Evolutionary conservation across 2,329 filamentous ascomycete species (phyloP).

Genomic region (Diaporthe ampelina): DNA sequence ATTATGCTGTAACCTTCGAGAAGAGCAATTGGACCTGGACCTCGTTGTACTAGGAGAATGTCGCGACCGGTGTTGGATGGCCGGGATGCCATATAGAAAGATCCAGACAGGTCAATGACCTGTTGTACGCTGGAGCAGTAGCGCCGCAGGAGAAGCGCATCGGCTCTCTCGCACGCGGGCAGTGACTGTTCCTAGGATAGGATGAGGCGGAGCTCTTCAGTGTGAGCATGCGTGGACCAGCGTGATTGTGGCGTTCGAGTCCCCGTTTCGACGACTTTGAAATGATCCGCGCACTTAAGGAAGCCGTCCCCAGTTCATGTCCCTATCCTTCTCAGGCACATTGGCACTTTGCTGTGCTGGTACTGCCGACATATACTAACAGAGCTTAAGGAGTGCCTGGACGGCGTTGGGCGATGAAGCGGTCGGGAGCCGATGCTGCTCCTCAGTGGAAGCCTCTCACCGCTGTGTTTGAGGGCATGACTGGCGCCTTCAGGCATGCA

Average conservation of each 20-base stretch:
- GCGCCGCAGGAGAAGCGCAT: conserved; percentile 20
- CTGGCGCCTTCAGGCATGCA: not conserved
- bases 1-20: not conserved
- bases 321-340: not conserved
- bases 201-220: not conserved
- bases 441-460: not conserved
- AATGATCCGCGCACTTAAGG: not conserved
- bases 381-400: not conserved
- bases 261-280: not conserved
- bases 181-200: conserved; percentile 19
- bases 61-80: conserved; percentile 12
- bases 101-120: conserved; percentile 1
- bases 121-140: not conserved
- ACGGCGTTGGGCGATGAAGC: no score
- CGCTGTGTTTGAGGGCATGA: not conserved
- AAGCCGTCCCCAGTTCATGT: not conserved
- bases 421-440: not conserved
- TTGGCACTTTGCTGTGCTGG: not conserved
- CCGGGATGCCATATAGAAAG: conserved; percentile 2
- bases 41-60: no score
- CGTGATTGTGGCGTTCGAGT: not conserved
- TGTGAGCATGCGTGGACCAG: not conserved
- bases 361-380: not conserved
- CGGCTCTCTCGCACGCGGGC: conserved; percentile 34
- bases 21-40: not conserved